Percentiles rank a stretch among this genome's conserved stretches.
Conservation (phyloP, 331 rosid species). For the Malus hybrid region DNA sequence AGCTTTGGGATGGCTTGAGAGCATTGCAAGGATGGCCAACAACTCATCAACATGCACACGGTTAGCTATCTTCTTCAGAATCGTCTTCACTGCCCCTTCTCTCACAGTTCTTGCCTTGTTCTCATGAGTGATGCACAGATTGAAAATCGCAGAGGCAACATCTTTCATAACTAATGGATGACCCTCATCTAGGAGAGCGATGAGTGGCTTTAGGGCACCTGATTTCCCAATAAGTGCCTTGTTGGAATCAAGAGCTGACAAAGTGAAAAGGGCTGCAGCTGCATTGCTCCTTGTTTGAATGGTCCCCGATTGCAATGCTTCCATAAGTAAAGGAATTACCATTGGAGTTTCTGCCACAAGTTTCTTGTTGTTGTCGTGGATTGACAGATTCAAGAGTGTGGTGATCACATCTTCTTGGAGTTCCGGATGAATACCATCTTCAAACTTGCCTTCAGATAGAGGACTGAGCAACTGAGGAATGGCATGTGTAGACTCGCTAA, state of each 20-base stretch:
- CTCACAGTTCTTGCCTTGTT: conserved; percentile 73
- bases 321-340: conserved; percentile 57
- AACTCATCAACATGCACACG: conserved; percentile 56
- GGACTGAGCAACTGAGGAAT: conserved; percentile 69
- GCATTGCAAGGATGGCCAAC: conserved; percentile 70
- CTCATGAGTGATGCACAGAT: conserved; percentile 61
- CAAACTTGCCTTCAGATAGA: conserved; percentile 39
- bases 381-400: conserved; percentile 71
- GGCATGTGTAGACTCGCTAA: conserved; percentile 57
- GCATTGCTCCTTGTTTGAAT: conserved; percentile 79
- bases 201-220: conserved; percentile 62
- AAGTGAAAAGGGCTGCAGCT: conserved; percentile 86
- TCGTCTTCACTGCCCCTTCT: conserved; percentile 61
- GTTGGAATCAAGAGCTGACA: conserved; percentile 92
- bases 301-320: conserved; percentile 67
- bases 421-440: conserved; percentile 30
- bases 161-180: conserved; percentile 69
- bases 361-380: conserved; percentile 82
- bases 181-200: conserved; percentile 77
- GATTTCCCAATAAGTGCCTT: conserved; percentile 77
- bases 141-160: conserved; percentile 85
- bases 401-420: conserved; percentile 88
- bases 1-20: conserved; percentile 65
- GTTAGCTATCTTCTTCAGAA: conserved; percentile 44
- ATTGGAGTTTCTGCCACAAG: conserved; percentile 69